Conservation (phyloP, 352 stramenopile species). For the Phytophthora colocasiae region DNA sequence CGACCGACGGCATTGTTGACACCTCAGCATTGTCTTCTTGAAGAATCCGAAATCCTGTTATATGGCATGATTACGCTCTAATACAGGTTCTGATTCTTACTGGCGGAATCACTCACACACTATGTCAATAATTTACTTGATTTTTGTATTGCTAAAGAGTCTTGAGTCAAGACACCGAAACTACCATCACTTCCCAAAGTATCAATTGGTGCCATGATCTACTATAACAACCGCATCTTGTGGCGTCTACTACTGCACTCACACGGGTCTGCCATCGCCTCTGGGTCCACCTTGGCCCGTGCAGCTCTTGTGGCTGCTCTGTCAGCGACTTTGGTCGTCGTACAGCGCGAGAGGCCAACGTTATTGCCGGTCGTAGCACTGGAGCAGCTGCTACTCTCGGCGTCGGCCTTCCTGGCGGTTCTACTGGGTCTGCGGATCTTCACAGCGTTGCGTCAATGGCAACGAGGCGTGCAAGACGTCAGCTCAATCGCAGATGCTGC, state of each 20-base stretch:
- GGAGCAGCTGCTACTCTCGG: conserved; percentile 45
- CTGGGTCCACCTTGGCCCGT: conserved; percentile 36
- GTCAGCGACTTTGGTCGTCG: conserved; percentile 26
- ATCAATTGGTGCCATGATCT: conserved; percentile 45
- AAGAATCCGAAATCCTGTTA: conserved; percentile 24
- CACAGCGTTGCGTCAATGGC: conserved; percentile 53
- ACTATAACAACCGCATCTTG: conserved; percentile 51
- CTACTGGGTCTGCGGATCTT: conserved; percentile 54
- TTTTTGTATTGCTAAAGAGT: conserved; percentile 8
- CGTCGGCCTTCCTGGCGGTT: conserved; percentile 47
- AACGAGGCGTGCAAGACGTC: conserved; percentile 49
- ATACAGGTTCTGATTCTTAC: conserved; percentile 20
- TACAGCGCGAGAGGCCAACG: conserved; percentile 33
- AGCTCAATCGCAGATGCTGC: conserved; percentile 47
- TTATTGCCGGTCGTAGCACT: conserved; percentile 32
- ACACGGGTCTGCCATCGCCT: conserved; percentile 43
- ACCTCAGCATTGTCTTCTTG: conserved; percentile 38
- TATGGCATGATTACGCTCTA: conserved; percentile 24
- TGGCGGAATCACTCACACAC: conserved; percentile 21
- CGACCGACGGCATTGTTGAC: conserved; percentile 43
- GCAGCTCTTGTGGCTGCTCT: conserved; percentile 29
- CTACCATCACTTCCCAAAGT: conserved; percentile 1
- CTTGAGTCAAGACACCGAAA: conserved; percentile 1
- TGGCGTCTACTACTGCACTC: conserved; percentile 47
- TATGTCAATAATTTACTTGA: conserved; percentile 11